A percentile compares a stretch with the other conserved stretches of the same genome.
phyloP scores from a whole-genome alignment of 2,329 filamentous ascomycete species.

The Epichloe baconii region DNA sequence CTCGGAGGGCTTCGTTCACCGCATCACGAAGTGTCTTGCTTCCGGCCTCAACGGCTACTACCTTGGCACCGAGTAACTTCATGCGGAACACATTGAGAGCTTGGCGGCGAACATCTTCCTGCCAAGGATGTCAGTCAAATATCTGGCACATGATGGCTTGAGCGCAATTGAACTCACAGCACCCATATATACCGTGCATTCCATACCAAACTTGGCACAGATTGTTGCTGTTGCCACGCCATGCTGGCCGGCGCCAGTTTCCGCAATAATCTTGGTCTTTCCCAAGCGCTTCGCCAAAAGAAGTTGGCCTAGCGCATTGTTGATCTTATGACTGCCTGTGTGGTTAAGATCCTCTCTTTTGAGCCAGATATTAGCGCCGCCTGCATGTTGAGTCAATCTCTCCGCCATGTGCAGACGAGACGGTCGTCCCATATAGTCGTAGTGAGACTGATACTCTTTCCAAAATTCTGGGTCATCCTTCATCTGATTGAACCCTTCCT shows the following conservation, averaged over 20 bases:
- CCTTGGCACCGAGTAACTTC: slow-evolving; percentile 84
- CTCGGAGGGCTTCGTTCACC: slow-evolving; percentile 88
- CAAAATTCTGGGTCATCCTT: slow-evolving; percentile 84
- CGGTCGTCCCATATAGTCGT: slow-evolving; percentile 92
- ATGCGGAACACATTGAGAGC: slow-evolving; percentile 98
- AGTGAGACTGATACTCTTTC: slow-evolving; percentile 93
- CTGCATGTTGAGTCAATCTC: slow-evolving; percentile 74
- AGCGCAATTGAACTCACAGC: slow-evolving; percentile 34
- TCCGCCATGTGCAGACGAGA: slow-evolving; percentile 84
- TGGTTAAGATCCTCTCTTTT: slow-evolving; percentile 98
- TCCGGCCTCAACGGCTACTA: slow-evolving; percentile 85
- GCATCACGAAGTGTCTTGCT: slow-evolving; percentile 72
- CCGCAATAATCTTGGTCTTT: slow-evolving; percentile 94
- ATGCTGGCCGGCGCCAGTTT: slow-evolving; percentile 95
- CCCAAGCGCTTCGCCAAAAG: slow-evolving; percentile 74
- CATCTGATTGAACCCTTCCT: slow-evolving; percentile 80
- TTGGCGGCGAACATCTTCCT: slow-evolving; percentile 88
- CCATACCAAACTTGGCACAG: slow-evolving; percentile 96
- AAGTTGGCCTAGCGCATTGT: slow-evolving; percentile 91
- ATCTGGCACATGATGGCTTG: not conserved
- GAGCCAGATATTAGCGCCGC: slow-evolving; percentile 91
- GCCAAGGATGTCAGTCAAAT: slow-evolving; percentile 11
- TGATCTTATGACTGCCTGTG: slow-evolving; percentile 98
- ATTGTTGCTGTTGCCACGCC: slow-evolving; percentile 96
- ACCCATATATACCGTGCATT: slow-evolving; percentile 97